Evolutionary conservation across 2,329 filamentous ascomycete species (phyloP).

Genomic region (Fusarium phyllophilum): DNA sequence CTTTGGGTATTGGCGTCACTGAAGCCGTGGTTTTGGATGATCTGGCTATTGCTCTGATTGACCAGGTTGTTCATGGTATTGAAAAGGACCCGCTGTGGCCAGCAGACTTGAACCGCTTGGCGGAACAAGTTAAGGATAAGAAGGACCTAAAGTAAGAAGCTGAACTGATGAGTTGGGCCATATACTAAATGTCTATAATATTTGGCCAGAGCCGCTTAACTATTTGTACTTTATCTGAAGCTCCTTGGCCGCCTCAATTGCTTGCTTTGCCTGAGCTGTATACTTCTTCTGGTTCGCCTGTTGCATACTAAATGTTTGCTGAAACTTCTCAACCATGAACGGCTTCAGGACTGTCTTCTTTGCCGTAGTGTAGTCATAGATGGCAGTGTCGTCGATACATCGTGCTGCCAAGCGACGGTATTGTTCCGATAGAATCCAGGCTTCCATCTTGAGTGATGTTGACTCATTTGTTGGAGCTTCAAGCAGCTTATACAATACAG

Average conservation of each 20-base stretch:
- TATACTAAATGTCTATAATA: too few species aligned
- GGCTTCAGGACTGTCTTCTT: constrained; percentile 28
- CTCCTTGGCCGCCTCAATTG: neutral
- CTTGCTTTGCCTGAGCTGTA: neutral
- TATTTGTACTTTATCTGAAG: constrained; percentile 2
- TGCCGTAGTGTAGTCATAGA: constrained; percentile 15
- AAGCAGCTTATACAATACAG: constrained; percentile 19
- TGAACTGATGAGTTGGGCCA: fast-evolving
- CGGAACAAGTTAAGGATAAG: neutral
- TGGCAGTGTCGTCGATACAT: constrained; percentile 24
- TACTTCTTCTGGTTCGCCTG: neutral
- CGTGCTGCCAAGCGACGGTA: constrained; percentile 24
- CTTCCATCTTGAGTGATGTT: constrained; percentile 28
- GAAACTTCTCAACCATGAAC: constrained; percentile 29
- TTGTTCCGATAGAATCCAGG: constrained; percentile 23
- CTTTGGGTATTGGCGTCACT: neutral
- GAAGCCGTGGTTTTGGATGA: neutral
- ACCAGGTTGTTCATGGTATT: neutral
- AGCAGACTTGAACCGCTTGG: neutral
- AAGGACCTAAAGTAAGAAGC: neutral
- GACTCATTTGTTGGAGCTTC: constrained; percentile 23
- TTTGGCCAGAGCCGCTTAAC: fast-evolving
- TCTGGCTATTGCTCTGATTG: neutral
- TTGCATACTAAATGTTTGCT: constrained; percentile 15
- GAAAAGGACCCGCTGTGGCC: neutral